Conservation (phyloP, 2,329 filamentous ascomycete species). For the Xylaria arbuscula region DNA sequence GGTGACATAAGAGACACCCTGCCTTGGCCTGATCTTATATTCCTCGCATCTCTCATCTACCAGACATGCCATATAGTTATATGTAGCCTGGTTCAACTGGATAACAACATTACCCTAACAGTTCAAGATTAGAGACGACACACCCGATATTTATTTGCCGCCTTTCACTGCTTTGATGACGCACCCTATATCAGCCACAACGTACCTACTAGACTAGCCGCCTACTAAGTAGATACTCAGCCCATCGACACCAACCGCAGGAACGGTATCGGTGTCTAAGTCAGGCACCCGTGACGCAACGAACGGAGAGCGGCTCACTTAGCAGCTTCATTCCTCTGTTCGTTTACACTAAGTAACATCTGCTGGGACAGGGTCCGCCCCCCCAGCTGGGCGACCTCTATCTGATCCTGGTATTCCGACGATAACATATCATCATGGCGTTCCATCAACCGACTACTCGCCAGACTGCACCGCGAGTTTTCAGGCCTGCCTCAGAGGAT, state of each 20-base stretch:
- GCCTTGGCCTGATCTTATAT: slow-evolving; percentile 34
- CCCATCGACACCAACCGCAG: neutral
- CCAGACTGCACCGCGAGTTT: slow-evolving; percentile 62
- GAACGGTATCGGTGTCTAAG: neutral
- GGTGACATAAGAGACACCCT: slow-evolving; percentile 41
- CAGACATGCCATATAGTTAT: neutral
- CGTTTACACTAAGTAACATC: slow-evolving; percentile 22
- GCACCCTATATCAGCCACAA: neutral
- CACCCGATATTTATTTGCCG: neutral
- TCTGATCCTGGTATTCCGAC: slow-evolving; percentile 9
- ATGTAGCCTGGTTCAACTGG: slow-evolving; percentile 7
- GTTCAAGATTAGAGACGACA: neutral
- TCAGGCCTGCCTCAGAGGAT: slow-evolving; percentile 53
- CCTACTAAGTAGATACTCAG: neutral
- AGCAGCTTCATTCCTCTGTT: neutral
- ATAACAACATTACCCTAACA: neutral
- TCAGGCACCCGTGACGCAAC: neutral
- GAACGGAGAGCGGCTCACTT: neutral
- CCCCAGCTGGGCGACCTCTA: slow-evolving; percentile 28
- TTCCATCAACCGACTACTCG: slow-evolving; percentile 71
- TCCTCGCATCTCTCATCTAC: slow-evolving; percentile 14
- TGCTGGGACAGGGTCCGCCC: slow-evolving; percentile 18
- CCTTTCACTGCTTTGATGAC: neutral
- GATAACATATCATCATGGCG: slow-evolving; percentile 57
- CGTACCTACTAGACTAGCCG: slow-evolving; percentile 18